These are phyloP conservation scores for Ceratocystis ficicola DNA, from an alignment of 2,329 filamentous ascomycete species.

Conservation along the genomic window DNA sequence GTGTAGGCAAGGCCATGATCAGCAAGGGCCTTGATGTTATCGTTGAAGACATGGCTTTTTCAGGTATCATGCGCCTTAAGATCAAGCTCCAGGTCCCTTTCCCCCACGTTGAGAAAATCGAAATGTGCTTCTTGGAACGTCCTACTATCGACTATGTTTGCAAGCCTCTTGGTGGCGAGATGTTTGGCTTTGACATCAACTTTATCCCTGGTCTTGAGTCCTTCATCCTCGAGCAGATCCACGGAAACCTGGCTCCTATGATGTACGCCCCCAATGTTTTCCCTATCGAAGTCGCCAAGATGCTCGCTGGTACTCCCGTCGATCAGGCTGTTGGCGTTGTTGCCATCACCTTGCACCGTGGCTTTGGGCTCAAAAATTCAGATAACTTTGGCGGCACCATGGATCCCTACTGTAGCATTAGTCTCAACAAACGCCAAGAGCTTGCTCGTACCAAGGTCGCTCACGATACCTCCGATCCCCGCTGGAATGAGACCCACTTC, in stretches of 20 bases:
- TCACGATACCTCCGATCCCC: constrained; percentile 70
- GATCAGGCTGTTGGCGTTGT: constrained; percentile 93
- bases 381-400: constrained; percentile 87
- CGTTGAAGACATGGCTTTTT: constrained; percentile 94
- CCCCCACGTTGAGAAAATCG: constrained; percentile 85
- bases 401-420: constrained; percentile 79
- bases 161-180: constrained; percentile 92
- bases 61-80: constrained; percentile 90
- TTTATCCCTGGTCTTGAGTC: constrained; percentile 88
- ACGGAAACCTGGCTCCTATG: constrained; percentile 86
- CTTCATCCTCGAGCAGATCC: constrained; percentile 94
- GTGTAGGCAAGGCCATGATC: constrained; percentile 89
- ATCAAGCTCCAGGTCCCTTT: constrained; percentile 94
- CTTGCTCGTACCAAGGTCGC: constrained; percentile 83
- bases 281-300: constrained; percentile 95
- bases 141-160: constrained; percentile 93
- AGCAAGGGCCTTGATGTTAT: constrained; percentile 96
- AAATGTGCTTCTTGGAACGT: constrained; percentile 85
- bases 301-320: constrained; percentile 85
- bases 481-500: constrained; percentile 95
- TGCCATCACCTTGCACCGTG: constrained; percentile 81
- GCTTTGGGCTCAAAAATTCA: constrained; percentile 83
- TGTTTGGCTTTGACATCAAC: constrained; percentile 95
- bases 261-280: constrained; percentile 98
- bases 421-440: constrained; percentile 68